Evolutionary conservation across 768 basidiomycete genomes (phyloP), one percentile per base, ranked within the genome.

Genomic region (Calocera cornea): DNA sequence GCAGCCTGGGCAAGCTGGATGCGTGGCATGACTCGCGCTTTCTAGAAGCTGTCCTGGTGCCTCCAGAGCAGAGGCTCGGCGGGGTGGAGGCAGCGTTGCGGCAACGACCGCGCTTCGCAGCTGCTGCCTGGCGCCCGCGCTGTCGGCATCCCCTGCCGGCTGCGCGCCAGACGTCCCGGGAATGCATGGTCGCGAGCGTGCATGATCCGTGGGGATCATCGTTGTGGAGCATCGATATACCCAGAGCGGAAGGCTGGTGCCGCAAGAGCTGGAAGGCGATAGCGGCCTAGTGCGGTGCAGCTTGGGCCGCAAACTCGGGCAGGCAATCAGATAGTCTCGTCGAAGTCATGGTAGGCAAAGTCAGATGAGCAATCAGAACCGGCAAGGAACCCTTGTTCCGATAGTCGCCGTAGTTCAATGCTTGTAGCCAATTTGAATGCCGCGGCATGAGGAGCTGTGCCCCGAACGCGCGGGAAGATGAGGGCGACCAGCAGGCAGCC

Each of bases 201-300:
- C 54, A 60, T 5, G 54, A 60, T 60, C 54, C 54, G 54, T 27
- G 54, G 54, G 54, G 54, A 10, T 60, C 14, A 60, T 5, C 22
- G 54, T 60, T 60, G 31, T 60, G 54, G 54, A 60, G 54, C 19
- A 60, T 60, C 54, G 54, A 60, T 60, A 60, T 60, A 60, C 54
- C 54, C 54, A 60, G 54, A 29, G 31, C 27, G 54, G 54, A 29
- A 60, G 54, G 27, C 27, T 11, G 31, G 14, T 60, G 24, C 24
- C 44, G 24, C 16, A 27, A 10, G 54, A 3, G 54, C 54, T 5
- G 54, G 7, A 60, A 60, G 14, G 11, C 54, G 31, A 8, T 16
- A 19, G 2, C 27, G 14, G 54, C 11, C 27, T 29, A 33, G 31
- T 33, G 24, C 54, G 31, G 36, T 38, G 36, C 36, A 14, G 5